Conservation (phyloP, 345 rosid genomes). For the Garcia nutans region DNA sequence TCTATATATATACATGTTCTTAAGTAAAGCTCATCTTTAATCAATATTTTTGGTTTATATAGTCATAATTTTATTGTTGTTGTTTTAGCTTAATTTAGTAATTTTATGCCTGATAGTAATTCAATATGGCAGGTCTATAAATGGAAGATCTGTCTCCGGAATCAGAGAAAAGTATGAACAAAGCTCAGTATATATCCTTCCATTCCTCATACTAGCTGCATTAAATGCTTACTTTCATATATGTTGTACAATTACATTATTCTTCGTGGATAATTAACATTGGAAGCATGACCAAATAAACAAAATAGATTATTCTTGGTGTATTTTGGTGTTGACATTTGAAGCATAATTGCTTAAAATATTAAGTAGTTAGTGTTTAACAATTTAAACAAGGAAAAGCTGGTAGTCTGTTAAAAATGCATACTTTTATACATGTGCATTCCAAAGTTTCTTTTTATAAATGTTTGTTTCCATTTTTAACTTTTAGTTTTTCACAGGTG, state of each 20-base stretch:
- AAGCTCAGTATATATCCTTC: constrained; percentile 4
- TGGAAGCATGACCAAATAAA: neutral
- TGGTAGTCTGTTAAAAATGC: neutral
- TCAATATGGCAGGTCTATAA: neutral
- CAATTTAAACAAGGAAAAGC: neutral
- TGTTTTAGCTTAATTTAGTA: neutral
- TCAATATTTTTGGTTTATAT: too few relatives aligned
- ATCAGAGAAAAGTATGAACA: neutral
- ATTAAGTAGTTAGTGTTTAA: neutral
- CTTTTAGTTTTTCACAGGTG: constrained; percentile 15
- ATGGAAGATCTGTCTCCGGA: constrained; percentile 4
- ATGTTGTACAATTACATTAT: neutral
- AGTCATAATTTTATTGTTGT: neutral
- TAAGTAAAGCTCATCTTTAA: too few relatives aligned
- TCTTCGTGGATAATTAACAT: neutral
- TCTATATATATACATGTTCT: too few relatives aligned
- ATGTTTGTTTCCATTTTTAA: neutral
- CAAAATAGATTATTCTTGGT: neutral
- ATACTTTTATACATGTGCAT: neutral
- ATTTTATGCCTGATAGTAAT: neutral
- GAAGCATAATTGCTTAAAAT: neutral
- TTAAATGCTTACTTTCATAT: neutral
- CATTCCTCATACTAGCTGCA: neutral
- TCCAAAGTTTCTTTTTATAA: neutral
- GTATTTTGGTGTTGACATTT: neutral